Percentiles rank a stretch among this genome's conserved stretches.
These are phyloP conservation scores for Talaromyces wortmannii DNA, from an alignment of 495 filamentous ascomycete genomes.

Conservation along the genomic window DNA sequence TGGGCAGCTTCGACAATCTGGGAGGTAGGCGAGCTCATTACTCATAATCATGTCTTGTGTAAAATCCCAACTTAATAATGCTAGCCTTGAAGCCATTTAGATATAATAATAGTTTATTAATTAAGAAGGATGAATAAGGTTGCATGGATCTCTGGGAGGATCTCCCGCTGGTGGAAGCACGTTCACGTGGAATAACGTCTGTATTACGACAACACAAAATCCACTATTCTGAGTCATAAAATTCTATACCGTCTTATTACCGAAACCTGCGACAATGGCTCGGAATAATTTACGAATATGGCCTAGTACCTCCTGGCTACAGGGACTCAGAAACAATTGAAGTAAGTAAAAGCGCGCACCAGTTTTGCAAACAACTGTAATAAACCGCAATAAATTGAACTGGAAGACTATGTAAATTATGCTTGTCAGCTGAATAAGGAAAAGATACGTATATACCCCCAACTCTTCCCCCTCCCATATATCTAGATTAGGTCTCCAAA, in stretches of 20 bases:
- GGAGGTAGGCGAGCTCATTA: slow-evolving; percentile 10
- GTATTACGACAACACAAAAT: background rate
- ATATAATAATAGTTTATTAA: background rate
- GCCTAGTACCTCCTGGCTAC: background rate
- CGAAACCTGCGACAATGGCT: background rate
- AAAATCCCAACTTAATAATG: slow-evolving; percentile 6
- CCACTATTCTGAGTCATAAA: background rate
- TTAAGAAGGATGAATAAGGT: background rate
- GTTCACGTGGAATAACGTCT: background rate
- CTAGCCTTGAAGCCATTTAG: background rate
- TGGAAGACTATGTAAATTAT: too few relatives aligned
- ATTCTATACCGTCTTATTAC: background rate
- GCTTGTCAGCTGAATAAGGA: too few relatives aligned
- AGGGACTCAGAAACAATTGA: background rate
- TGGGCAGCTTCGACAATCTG: slow-evolving; percentile 17
- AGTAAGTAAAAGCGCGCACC: background rate
- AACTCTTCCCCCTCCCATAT: too few relatives aligned
- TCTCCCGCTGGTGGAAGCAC: slow-evolving; percentile 1
- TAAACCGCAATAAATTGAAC: too few relatives aligned
- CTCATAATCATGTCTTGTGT: slow-evolving; percentile 17
- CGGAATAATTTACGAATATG: background rate
- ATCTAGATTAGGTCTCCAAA: too few relatives aligned
- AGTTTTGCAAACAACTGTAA: too few relatives aligned
- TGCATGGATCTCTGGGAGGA: slow-evolving; percentile 1
- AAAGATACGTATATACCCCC: too few relatives aligned